Base-by-base conservation (phyloP, 202 grass and related monocot genomes). In the Elaeis oleifera region DNA sequence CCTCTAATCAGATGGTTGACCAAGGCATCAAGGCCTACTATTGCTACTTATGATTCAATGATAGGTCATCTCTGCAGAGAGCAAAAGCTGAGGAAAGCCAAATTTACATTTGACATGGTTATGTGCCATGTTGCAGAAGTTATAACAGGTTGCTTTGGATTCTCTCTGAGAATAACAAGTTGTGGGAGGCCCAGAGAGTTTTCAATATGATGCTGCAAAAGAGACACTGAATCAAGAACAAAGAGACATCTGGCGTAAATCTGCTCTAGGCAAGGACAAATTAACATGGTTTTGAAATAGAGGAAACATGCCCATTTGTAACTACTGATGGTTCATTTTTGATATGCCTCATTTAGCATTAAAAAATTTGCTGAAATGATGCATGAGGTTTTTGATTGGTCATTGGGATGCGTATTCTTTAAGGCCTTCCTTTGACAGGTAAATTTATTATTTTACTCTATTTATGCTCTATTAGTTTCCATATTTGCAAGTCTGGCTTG, bases 1-100 rank as follows among this genome's bases (percentile, higher is more conserved):
- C 61, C 26, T 72, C 63, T 72, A 64, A 76, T 53, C 68, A 63
- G 49, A 82, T 76, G 56, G 50, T 67, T 59, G 54, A 76, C 24
- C 24, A 67, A 16, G 62, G 73, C 9, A 19, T 63, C 54, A 56
- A 31, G 72, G 17, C 73, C 51, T 71, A 51, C 50, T 57, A 36
- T 72, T 68, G 20, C 31, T 14, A 31, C 76, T 58, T 76, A 72
- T 68, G 73, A 68, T 72, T 67, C 57, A 39, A 61, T 82, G 17
- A 58, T 82, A 27, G 32, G 56, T 24, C 72, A 73, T 19, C 54
- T 72, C 2, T 72, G 79, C 16, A 73, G 51, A 69, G 61, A 63
- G 62, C 18, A 39, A 60, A 44, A 6, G 20, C 51, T 72, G 39
- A 73, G 29, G 24, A 61, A 72, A 63, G 73, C 63, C 23, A 63